Percentiles rank a stretch among this genome's conserved stretches.
Conservation (phyloP, 805 yeast genomes). For the Candida ascalaphidarum region DNA sequence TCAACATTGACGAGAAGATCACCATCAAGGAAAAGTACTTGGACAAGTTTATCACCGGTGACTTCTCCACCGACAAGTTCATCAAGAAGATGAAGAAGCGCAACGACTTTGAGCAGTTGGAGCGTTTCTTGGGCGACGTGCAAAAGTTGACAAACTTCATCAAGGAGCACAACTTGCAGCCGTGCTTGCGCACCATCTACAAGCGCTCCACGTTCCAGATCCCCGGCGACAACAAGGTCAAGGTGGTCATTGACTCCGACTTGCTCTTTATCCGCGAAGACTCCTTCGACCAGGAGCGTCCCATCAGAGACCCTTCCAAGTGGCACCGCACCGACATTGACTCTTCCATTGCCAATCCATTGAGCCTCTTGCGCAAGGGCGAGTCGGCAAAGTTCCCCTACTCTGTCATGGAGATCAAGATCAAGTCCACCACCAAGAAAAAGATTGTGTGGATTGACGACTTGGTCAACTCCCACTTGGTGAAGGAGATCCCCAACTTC, state of each 20-base stretch:
- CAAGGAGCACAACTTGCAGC: constrained; percentile 60
- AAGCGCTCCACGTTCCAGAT: constrained; percentile 95
- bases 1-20: constrained; percentile 55
- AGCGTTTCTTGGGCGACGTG: constrained; percentile 46
- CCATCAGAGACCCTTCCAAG: constrained; percentile 76
- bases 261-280: constrained; percentile 86
- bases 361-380: constrained; percentile 71
- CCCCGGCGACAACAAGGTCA: constrained; percentile 91
- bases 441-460: constrained; percentile 79
- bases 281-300: constrained; percentile 72
- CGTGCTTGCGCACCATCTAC: constrained; percentile 78
- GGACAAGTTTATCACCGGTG: constrained; percentile 58
- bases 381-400: constrained; percentile 80
- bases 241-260: constrained; percentile 87
- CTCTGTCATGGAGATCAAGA: constrained; percentile 81
- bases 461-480: constrained; percentile 61
- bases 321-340: constrained; percentile 96
- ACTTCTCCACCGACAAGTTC: constrained; percentile 37
- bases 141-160: constrained; percentile 57
- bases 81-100: constrained; percentile 55
- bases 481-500: constrained; percentile 89
- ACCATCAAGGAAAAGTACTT: constrained; percentile 75
- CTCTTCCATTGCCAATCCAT: constrained; percentile 60
- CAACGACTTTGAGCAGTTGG: constrained; percentile 43
- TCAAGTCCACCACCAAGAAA: constrained; percentile 38